phyloP scores from a whole-genome alignment of 139 green algal species.

The Edaphochlamys debaryana region DNA sequence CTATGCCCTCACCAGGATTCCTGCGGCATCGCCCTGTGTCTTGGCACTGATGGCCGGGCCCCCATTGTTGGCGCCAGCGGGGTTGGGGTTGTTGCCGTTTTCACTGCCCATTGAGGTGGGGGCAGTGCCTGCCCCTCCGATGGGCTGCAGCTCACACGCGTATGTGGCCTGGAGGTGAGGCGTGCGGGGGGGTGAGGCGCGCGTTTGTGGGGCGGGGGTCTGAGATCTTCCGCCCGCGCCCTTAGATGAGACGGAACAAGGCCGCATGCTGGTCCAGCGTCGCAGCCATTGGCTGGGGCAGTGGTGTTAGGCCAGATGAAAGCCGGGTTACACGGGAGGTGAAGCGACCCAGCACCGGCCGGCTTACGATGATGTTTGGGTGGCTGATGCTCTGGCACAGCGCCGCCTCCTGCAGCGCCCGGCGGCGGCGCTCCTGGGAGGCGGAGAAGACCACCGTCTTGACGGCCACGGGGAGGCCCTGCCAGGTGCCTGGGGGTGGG shows the following conservation, averaged over 20 bases:
- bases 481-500: conserved; percentile 21
- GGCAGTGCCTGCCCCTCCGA: neutral
- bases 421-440: neutral
- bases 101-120: no score
- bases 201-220: neutral
- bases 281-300: neutral
- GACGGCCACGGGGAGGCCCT: conserved; percentile 32
- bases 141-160: neutral
- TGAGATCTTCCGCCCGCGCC: no score
- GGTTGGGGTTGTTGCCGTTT: no score
- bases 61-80: neutral
- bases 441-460: conserved; percentile 39
- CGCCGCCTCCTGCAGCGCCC: conserved; percentile 48
- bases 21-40: neutral
- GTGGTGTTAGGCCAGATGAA: no score
- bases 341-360: neutral
- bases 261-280: neutral
- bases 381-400: conserved; percentile 40
- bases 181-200: neutral
- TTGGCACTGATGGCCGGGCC: no score
- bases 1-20: neutral
- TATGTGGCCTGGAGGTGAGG: neutral
- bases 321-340: no score
- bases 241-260: neutral
- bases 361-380: neutral